A percentile compares a stretch with the other conserved stretches of the same genome.
Conservation (phyloP, 2,329 filamentous ascomycete species). For the Penicillium sumatraense region DNA sequence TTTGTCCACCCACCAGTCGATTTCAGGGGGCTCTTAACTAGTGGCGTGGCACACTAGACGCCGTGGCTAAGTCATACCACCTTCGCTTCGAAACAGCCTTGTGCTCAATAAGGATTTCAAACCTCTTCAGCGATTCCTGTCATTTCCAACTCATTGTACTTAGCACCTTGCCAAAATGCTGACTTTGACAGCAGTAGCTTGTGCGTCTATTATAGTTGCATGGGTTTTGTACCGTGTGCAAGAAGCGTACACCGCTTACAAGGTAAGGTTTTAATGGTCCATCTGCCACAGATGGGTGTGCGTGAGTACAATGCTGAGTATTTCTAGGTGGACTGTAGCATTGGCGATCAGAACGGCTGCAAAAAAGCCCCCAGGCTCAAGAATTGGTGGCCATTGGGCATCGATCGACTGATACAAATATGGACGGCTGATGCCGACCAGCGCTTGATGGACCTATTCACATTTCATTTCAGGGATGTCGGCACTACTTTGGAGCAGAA, state of each 20-base stretch:
- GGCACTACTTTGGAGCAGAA: conserved; percentile 33
- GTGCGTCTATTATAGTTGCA: not conserved
- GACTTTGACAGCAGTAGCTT: not conserved
- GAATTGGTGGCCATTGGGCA: conserved; percentile 38
- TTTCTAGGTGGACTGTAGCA: not conserved
- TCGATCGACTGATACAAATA: conserved; percentile 42
- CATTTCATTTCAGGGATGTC: conserved; percentile 33
- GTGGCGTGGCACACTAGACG: not conserved
- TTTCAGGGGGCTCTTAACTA: not conserved
- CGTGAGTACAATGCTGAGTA: not conserved
- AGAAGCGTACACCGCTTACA: not conserved
- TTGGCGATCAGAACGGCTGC: conserved; percentile 2
- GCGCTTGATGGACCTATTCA: conserved; percentile 40
- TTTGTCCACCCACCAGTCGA: not conserved
- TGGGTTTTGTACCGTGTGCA: not conserved
- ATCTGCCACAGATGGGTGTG: not conserved
- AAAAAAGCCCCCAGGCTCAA: conserved; percentile 20
- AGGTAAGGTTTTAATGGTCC: not conserved
- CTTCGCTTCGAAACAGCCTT: not conserved
- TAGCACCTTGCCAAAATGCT: not conserved
- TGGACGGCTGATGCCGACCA: conserved; percentile 35
- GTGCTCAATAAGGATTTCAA: not conserved
- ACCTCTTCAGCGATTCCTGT: not conserved
- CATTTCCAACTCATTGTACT: not conserved
- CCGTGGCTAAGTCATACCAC: not conserved